These are phyloP conservation scores for Quercus cerris DNA, from an alignment of 306 rosid species.

Conservation along the genomic window DNA sequence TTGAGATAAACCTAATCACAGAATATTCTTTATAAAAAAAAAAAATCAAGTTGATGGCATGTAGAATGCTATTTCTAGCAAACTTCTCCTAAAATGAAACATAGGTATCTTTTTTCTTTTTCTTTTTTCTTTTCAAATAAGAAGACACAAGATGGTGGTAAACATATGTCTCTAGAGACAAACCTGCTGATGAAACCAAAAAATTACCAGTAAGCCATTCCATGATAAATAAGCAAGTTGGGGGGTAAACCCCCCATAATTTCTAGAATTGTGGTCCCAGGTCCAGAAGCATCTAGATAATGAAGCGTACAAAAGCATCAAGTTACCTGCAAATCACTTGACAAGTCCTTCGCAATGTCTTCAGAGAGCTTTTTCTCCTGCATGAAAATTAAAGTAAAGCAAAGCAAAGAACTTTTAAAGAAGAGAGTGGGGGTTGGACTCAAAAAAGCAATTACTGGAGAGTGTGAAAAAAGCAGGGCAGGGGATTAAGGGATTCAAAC, in stretches of 20 bases:
- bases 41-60: not conserved
- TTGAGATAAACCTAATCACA: too few relatives aligned
- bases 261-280: not conserved
- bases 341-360: constrained; percentile 81
- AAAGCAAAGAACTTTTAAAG: constrained; percentile 12
- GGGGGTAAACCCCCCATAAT: not conserved
- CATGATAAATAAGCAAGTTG: not conserved
- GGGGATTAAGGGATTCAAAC: constrained; percentile 42
- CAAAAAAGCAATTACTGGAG: constrained; percentile 11
- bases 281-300: not conserved
- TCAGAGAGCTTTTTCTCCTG: constrained; percentile 93
- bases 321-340: constrained; percentile 90
- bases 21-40: too few relatives aligned
- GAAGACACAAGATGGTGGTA: not conserved
- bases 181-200: not conserved
- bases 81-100: not conserved
- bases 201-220: not conserved
- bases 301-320: constrained; percentile 4
- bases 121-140: not conserved
- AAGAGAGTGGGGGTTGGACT: not conserved
- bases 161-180: not conserved
- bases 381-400: constrained; percentile 6
- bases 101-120: not conserved
- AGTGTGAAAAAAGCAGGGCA: constrained; percentile 1
- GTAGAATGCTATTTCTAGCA: not conserved